Evolutionary conservation across 2,329 filamentous ascomycete species (phyloP), one percentile per base, ranked within the genome.

Genomic region (Conoideocrella luteorostrata): DNA sequence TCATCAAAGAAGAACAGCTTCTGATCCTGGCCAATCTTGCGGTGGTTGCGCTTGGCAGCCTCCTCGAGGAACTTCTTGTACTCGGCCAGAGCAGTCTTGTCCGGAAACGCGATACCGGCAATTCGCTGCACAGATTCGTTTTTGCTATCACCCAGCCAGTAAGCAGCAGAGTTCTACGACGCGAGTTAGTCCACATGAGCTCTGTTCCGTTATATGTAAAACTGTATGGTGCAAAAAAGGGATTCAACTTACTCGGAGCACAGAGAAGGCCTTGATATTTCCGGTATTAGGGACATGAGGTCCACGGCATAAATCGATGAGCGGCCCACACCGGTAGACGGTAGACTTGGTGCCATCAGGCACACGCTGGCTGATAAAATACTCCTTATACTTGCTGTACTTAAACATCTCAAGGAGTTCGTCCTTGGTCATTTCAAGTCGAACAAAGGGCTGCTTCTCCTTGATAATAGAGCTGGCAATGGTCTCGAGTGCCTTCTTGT

Each of bases 1-100:
- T 94, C 86, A 59, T 94, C 84, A 71, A 96, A 98, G 74, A 96
- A 94, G 75, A 95, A 98, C 7, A 98, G 81, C 62, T 97, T 91
- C 65, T 98, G 93, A 50, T 97, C 90, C 61, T 84, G 87, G 51
- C 90, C 93, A 53, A 98, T 90, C 69, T 87, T 88, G 52, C 91
- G 78, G 63, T 98, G 93, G 60, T 97, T 93, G 51, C 93, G 84
- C 75, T 95, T 95, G 49, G 93, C 91, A n/a, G 93, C 93, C 69
- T 98, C 93, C 58, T 95, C 91, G 23, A 98, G 77, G 69, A 95
- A 94, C 60, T 91, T 89, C 69, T 95, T 83, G 71, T 97, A 89
- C 58, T 94, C 89, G 37, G 86, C 82, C 70, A 98, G 87, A 57
- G 82, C 78, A 70, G 95, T 95, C 78, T 98, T 97, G 67, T 95